These are phyloP conservation scores for Fusarium vanettenii DNA, from an alignment of 2,329 filamentous ascomycete genomes.

Conservation along the genomic window DNA sequence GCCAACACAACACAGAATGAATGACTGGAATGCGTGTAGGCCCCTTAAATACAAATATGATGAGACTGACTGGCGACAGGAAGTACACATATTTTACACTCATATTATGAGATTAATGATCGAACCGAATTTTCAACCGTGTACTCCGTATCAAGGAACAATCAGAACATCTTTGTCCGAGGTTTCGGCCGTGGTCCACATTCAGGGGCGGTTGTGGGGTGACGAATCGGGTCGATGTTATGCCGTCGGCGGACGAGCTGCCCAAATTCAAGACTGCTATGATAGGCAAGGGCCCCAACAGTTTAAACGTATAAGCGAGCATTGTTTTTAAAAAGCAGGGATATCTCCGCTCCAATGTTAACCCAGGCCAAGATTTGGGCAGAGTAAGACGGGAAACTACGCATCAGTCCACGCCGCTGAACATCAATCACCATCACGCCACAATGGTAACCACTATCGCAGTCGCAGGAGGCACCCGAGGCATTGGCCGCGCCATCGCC, in stretches of 20 bases:
- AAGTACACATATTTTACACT: neutral
- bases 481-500: neutral
- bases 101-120: neutral
- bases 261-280: neutral
- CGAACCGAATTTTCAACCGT: too few relatives aligned
- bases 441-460: neutral
- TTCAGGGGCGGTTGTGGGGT: neutral
- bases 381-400: neutral
- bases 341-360: neutral
- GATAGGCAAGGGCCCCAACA: neutral
- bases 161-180: neutral
- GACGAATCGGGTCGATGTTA: neutral
- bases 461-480: neutral
- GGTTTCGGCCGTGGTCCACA: neutral
- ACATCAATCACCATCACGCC: neutral
- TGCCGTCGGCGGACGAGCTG: neutral
- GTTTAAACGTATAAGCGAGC: neutral
- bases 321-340: neutral
- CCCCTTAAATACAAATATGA: neutral
- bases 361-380: neutral
- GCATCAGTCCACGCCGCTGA: neutral
- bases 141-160: neutral
- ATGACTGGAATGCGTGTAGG: neutral
- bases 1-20: neutral
- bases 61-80: neutral